Base-by-base conservation (phyloP, 805 yeast species). In the Grigorovia transvaalensis region DNA sequence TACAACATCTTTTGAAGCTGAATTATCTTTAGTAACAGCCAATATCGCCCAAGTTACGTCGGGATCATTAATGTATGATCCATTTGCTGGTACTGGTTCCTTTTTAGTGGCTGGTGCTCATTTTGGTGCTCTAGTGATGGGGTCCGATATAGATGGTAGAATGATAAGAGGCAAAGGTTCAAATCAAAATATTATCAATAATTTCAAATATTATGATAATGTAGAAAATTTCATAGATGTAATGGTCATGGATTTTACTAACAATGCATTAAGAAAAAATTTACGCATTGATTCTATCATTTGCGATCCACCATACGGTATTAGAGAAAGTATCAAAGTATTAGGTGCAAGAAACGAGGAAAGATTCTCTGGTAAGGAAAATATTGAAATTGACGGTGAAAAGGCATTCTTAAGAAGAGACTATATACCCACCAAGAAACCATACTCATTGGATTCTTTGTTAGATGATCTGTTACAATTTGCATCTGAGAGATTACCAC, bases 261-360 rank as follows among this genome's bases (percentile, higher is more conserved):
- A 93, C 65, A 85, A 85, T 65, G 84, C 96, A 2, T 72, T 93
- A 50, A 74, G 96, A 57, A 53, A 65, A 0, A 74, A 77, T 56
- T 68, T 93, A 23, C 63, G 58, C 29, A 74, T 93, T 13, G 96
- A 93, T 64, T 75, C 86, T 1, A 91, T 93, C 5, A 79, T 91
- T 1, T 89, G 97, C 64, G 99, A 93, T 68, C 99, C 99, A 1
- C 99, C 99, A 0, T 93, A 93, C 66, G 99, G 99, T 12, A 95
- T 93, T 2, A 75, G 99, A 59, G 99, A 93, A 67, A 96, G 98
- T 3, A 77, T 93, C 50, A 89, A 88, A 65, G 96, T 89, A 0
- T 80, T 95, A 51, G 99, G 99, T 4, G 85, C 95, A 4, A 81
- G 77, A 56, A 78, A 83, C 49, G 82, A 83, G 1, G 81, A 75